A percentile compares a stretch with the other conserved stretches of the same genome.
phyloP scores from a whole-genome alignment of 108 stramenopile species.

The Conticribra guillardii region DNA sequence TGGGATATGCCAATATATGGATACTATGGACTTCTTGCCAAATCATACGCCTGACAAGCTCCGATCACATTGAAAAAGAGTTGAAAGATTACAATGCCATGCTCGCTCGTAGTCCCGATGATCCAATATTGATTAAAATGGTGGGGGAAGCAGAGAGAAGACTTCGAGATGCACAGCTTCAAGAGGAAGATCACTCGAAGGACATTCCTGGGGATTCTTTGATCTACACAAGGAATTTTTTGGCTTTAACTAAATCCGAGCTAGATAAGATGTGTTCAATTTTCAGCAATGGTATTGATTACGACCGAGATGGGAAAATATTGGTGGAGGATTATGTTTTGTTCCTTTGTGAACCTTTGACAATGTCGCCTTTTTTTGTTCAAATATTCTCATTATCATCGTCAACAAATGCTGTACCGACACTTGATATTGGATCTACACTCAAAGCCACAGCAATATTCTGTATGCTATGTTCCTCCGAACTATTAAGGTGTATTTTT shows the following conservation, averaged over 20 bases:
- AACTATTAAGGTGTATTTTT: conserved; percentile 38
- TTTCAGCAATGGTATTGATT: conserved; percentile 28
- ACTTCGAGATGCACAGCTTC: conserved; percentile 40
- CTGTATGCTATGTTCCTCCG: conserved; percentile 38
- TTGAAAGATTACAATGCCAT: conserved; percentile 39
- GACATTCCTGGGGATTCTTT: conserved; percentile 41
- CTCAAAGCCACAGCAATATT: conserved; percentile 43
- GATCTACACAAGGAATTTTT: conserved; percentile 45
- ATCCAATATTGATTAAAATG: conserved; percentile 38
- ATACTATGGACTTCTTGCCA: conserved; percentile 33
- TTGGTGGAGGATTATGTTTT: conserved; percentile 32
- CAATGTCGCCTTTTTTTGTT: conserved; percentile 30
- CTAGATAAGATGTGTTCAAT: conserved; percentile 20
- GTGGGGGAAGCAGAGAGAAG: conserved; percentile 24
- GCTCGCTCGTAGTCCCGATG: conserved; percentile 32
- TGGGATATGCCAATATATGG: conserved; percentile 44
- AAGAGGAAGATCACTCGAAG: conserved; percentile 40
- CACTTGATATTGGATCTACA: conserved; percentile 42
- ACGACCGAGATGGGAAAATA: conserved; percentile 32
- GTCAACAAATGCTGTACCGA: conserved; percentile 11
- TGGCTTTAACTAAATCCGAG: conserved; percentile 27
- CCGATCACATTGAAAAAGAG: conserved; percentile 40
- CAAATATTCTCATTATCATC: conserved; percentile 45
- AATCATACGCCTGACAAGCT: conserved; percentile 30
- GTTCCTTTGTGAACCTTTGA: conserved; percentile 37